phyloP scores from a whole-genome alignment of 2,329 filamentous ascomycete species.

The Bipolaris sorokiniana region DNA sequence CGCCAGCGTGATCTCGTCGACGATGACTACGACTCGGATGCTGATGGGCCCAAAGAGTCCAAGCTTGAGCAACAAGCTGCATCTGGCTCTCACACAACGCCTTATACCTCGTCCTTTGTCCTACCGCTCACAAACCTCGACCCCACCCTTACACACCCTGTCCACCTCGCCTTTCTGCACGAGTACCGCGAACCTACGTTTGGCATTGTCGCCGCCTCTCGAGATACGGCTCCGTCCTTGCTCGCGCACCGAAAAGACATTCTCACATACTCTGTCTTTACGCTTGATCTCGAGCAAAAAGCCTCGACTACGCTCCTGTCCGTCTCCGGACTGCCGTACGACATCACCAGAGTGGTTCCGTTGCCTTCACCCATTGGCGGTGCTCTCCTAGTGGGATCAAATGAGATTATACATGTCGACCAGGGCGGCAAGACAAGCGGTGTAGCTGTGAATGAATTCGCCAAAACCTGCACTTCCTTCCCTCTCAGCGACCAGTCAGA shows the following conservation, averaged over 20 bases:
- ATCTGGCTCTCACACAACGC: conserved; percentile 60
- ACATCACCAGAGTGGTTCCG: conserved; percentile 81
- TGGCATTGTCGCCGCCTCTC: conserved; percentile 83
- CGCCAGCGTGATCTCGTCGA: conserved; percentile 85
- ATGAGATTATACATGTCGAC: conserved; percentile 93
- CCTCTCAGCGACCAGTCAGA: conserved; percentile 85
- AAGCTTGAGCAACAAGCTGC: conserved; percentile 44
- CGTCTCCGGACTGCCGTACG: conserved; percentile 82
- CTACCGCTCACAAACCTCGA: conserved; percentile 88
- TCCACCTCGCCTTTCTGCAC: conserved; percentile 91
- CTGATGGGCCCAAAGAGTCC: conserved; percentile 63
- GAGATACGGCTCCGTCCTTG: conserved; percentile 75
- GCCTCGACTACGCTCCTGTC: conserved; percentile 93
- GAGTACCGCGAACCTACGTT: conserved; percentile 98
- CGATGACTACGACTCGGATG: conserved; percentile 85
- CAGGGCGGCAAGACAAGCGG: conserved; percentile 94
- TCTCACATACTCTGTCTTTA: conserved; percentile 91
- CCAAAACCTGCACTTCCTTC: conserved; percentile 81
- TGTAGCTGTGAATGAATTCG: conserved; percentile 90
- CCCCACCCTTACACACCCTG: conserved; percentile 82
- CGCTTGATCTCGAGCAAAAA: conserved; percentile 88
- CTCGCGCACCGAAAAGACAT: conserved; percentile 79
- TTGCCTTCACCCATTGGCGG: conserved; percentile 87
- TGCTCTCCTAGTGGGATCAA: conserved; percentile 81
- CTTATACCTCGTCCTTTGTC: conserved; percentile 91